phyloP scores from a whole-genome alignment of 257 asterid species.

The Solanum sejunctum region DNA sequence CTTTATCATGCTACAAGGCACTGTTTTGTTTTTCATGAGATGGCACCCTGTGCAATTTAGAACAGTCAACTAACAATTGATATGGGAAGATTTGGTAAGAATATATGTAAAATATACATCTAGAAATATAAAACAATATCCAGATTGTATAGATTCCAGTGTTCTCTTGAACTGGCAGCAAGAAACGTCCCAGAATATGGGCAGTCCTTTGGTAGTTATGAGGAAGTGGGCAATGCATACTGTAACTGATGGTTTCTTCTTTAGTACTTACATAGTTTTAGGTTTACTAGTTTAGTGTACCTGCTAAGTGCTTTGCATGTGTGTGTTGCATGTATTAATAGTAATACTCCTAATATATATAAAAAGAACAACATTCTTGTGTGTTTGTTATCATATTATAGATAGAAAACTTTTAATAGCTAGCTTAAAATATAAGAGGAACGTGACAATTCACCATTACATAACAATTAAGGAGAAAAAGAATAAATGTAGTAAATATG shows the following conservation, averaged over 20 bases:
- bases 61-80: background rate
- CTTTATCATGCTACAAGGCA: background rate
- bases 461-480: too few species aligned
- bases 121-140: background rate
- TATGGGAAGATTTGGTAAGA: background rate
- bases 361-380: too few species aligned
- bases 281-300: background rate
- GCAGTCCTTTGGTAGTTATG: background rate
- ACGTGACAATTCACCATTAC: too few species aligned
- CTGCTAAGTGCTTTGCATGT: too few species aligned
- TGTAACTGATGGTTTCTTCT: background rate
- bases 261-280: background rate
- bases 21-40: background rate
- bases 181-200: background rate
- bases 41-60: background rate
- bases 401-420: too few species aligned
- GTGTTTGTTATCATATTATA: too few species aligned
- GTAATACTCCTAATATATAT: too few species aligned
- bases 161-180: background rate
- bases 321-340: too few species aligned
- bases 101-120: background rate
- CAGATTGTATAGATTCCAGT: background rate
- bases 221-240: background rate
- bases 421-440: too few species aligned
- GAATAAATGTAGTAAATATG: too few species aligned